Evolutionary conservation across 2,329 filamentous ascomycete species (phyloP).

Genomic region (Bipolaris cookei): DNA sequence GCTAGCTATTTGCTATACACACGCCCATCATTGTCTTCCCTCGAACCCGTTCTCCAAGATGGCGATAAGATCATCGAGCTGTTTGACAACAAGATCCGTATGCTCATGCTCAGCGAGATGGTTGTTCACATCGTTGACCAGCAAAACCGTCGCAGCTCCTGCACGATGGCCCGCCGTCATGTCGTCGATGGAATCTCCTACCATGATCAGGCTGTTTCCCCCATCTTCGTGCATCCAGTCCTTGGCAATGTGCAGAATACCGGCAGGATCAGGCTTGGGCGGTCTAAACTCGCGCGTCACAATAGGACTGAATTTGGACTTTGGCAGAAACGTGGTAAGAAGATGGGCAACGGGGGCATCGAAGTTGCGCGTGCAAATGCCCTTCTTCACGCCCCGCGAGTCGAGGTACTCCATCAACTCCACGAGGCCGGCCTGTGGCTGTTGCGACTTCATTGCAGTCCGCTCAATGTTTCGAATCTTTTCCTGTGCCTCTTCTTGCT

Average conservation of each 20-base stretch:
- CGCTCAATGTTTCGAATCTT: constrained; percentile 82
- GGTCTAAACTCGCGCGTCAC: constrained; percentile 82
- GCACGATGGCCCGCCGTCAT: constrained; percentile 85
- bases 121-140: constrained; percentile 81
- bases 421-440: constrained; percentile 79
- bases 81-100: constrained; percentile 74
- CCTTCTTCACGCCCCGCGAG: constrained; percentile 70
- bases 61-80: constrained; percentile 75
- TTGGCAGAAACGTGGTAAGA: constrained; percentile 74
- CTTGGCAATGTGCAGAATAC: constrained; percentile 83
- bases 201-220: constrained; percentile 58
- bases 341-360: constrained; percentile 75
- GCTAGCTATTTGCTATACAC: constrained; percentile 15
- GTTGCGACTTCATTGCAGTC: constrained; percentile 77
- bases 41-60: constrained; percentile 78
- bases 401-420: constrained; percentile 85
- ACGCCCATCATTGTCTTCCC: constrained; percentile 51
- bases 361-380: constrained; percentile 94
- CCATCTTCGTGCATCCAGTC: constrained; percentile 66
- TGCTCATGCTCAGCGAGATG: constrained; percentile 73
- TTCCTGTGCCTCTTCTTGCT: constrained; percentile 70
- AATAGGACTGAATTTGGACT: constrained; percentile 74
- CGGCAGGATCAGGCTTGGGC: constrained; percentile 87
- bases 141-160: constrained; percentile 86
- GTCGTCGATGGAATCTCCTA: constrained; percentile 79